phyloP scores from a whole-genome alignment of 2,329 filamentous ascomycete species.

The Cladosporium colombiae region DNA sequence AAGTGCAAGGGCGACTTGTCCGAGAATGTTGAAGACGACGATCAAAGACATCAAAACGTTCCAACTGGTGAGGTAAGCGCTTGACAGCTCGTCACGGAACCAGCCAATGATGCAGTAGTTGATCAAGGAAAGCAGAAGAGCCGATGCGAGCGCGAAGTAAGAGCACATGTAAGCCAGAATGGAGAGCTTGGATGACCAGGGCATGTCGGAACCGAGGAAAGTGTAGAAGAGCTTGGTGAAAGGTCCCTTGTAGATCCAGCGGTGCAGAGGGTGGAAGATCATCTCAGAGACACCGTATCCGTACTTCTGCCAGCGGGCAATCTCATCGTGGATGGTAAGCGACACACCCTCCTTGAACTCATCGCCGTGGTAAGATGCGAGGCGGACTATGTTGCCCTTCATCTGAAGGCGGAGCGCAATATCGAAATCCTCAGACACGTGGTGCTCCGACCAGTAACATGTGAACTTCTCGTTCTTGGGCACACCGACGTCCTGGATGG shows the following conservation, averaged over 20 bases:
- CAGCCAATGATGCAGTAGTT: slow-evolving; percentile 75
- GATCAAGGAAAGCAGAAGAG: slow-evolving; percentile 64
- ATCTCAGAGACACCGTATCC: slow-evolving; percentile 72
- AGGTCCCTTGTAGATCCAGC: slow-evolving; percentile 65
- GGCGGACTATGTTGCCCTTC: slow-evolving; percentile 67
- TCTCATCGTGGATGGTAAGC: slow-evolving; percentile 70
- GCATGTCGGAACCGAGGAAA: slow-evolving; percentile 63
- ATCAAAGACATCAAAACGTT: slow-evolving; percentile 64
- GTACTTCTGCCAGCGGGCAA: slow-evolving; percentile 73
- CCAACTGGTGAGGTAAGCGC: slow-evolving; percentile 68
- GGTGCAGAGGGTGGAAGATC: slow-evolving; percentile 66
- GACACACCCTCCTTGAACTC: slow-evolving; percentile 75
- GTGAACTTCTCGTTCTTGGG: slow-evolving; percentile 63
- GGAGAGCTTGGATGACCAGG: slow-evolving; percentile 66
- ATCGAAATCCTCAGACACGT: slow-evolving; percentile 78
- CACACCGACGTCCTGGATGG: slow-evolving; percentile 60
- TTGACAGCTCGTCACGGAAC: slow-evolving; percentile 67
- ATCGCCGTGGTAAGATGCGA: slow-evolving; percentile 67
- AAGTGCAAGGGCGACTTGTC: slow-evolving; percentile 62
- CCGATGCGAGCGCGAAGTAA: slow-evolving; percentile 69
- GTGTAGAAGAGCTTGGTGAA: slow-evolving; percentile 65
- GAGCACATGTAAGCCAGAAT: slow-evolving; percentile 71
- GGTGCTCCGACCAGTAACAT: slow-evolving; percentile 73
- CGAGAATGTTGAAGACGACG: slow-evolving; percentile 64
- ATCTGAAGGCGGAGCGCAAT: slow-evolving; percentile 72